phyloP scores from a whole-genome alignment of 306 rosid genomes.

The peach (Prunus persica) region Prunus_persica_NCBIv2 NC_034010.1:1332001-1332500 shows the following conservation, averaged over 20 bases:
- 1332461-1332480: neutral
- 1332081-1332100: conserved; percentile 77
- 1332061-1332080: conserved; percentile 93
- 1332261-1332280: conserved; percentile 15
- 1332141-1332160: conserved; percentile 84
- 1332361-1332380: neutral
- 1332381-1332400: neutral
- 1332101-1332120: conserved; percentile 76
- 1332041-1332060: conserved; percentile 65
- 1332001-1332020: conserved; percentile 98
- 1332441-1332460: neutral
- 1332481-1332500: neutral
- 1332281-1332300: conserved; percentile 6
- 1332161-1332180: conserved; percentile 70
- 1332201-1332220: conserved; percentile 96
- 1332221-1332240: conserved; percentile 98
- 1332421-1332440: conserved; percentile 3
- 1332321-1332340: conserved; percentile 4
- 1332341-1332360: neutral
- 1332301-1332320: conserved; percentile 5
- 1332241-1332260: conserved; percentile 54
- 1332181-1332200: conserved; percentile 98
- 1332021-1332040: conserved; percentile 63
- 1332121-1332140: conserved; percentile 72
- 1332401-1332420: neutral